A percentile compares a stretch with the other conserved stretches of the same genome.
These are phyloP conservation scores for Durotheca rogersii DNA, from an alignment of 495 filamentous ascomycete species.

Conservation along the genomic window DNA sequence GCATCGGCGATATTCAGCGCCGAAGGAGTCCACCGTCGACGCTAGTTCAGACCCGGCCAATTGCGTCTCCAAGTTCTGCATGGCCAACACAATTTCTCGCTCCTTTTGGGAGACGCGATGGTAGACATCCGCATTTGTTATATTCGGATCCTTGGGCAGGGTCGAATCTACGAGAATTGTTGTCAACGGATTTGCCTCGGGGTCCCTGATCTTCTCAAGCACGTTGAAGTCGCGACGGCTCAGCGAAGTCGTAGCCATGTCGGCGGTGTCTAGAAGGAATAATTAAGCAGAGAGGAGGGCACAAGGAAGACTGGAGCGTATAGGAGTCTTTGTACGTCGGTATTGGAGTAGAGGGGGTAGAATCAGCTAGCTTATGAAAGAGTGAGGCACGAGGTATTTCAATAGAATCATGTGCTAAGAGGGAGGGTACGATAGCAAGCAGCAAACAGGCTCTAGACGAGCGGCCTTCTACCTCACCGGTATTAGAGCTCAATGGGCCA, in stretches of 20 bases:
- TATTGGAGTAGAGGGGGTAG: too few relatives aligned
- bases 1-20: constrained; percentile 44
- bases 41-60: constrained; percentile 42
- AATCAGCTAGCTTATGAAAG: too few relatives aligned
- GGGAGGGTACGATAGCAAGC: too few relatives aligned
- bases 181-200: constrained; percentile 63
- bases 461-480: too few relatives aligned
- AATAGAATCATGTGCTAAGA: too few relatives aligned
- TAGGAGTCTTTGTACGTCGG: too few relatives aligned
- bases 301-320: neutral
- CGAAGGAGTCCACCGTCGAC: constrained; percentile 25
- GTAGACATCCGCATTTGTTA: constrained; percentile 42
- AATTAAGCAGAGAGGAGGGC: constrained; percentile 1
- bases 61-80: constrained; percentile 51
- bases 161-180: constrained; percentile 55
- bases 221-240: constrained; percentile 69
- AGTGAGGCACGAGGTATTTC: too few relatives aligned
- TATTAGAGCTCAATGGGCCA: too few relatives aligned
- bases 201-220: constrained; percentile 77
- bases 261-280: constrained; percentile 13
- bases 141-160: constrained; percentile 62
- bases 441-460: too few relatives aligned
- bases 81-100: constrained; percentile 49
- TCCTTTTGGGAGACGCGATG: constrained; percentile 44
- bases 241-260: constrained; percentile 55